Evolutionary conservation across 805 yeast genomes (phyloP).

Genomic region (Zygotorulaspora chibaensis): DNA sequence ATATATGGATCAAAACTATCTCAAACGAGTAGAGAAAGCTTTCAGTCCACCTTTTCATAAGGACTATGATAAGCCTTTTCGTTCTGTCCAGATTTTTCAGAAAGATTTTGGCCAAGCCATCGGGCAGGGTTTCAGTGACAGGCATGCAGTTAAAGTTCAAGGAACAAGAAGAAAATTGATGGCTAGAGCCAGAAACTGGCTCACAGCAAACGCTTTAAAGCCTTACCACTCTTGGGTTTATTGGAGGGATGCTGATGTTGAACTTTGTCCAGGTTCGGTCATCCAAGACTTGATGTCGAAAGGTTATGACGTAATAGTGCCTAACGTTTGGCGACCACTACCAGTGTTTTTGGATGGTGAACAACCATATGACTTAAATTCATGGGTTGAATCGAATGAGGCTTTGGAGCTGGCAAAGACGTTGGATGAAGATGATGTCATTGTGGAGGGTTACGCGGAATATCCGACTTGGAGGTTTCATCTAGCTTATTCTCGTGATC

Average conservation of each 20-base stretch:
- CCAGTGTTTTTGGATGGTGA: conserved; percentile 78
- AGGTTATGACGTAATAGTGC: conserved; percentile 68
- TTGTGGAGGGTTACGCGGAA: conserved; percentile 84
- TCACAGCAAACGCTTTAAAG: conserved; percentile 64
- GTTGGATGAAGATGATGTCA: conserved; percentile 75
- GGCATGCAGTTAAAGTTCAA: conserved; percentile 82
- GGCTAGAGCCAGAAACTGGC: conserved; percentile 88
- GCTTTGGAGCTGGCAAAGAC: conserved; percentile 63
- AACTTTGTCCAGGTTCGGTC: conserved; percentile 73
- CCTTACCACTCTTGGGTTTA: conserved; percentile 89
- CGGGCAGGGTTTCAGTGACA: conserved; percentile 79
- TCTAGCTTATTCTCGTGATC: conserved; percentile 64
- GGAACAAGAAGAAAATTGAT: conserved; percentile 78
- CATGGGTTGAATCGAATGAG: conserved; percentile 88
- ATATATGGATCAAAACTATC: conserved; percentile 65
- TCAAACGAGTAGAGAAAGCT: conserved; percentile 52
- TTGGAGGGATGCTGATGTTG: conserved; percentile 87
- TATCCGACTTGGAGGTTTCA: conserved; percentile 85
- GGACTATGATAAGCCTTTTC: conserved; percentile 62
- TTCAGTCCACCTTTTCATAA: conserved; percentile 64
- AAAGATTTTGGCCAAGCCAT: conserved; percentile 80
- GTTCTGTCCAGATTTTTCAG: conserved; percentile 73
- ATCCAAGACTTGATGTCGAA: conserved; percentile 68
- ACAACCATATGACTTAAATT: conserved; percentile 93
- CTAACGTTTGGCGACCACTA: conserved; percentile 95